Conservation (phyloP, 352 stramenopile species). For the Nothophytophthora sp. region DNA sequence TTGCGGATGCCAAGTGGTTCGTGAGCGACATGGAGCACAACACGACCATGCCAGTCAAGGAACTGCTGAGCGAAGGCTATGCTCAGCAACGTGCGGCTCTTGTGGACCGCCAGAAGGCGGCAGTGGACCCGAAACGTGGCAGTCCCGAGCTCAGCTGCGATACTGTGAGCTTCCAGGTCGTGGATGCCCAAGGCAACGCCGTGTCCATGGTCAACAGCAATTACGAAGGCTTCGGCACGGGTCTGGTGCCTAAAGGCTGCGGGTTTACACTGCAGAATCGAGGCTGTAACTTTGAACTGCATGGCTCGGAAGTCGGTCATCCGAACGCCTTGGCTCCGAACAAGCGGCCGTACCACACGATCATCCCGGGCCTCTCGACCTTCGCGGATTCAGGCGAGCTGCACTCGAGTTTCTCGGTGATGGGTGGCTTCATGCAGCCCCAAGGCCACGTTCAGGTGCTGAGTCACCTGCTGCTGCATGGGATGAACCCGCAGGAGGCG, state of each 20-base stretch:
- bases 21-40: constrained; percentile 81
- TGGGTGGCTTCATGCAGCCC: constrained; percentile 96
- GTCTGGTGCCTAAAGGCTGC: constrained; percentile 91
- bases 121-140: constrained; percentile 56
- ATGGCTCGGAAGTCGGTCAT: constrained; percentile 64
- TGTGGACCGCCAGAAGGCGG: constrained; percentile 42
- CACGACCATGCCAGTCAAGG: constrained; percentile 45
- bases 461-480: constrained; percentile 85
- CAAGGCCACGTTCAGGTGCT: constrained; percentile 97
- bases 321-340: constrained; percentile 90
- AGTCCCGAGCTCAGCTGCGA: constrained; percentile 76
- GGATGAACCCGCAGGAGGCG: constrained; percentile 87
- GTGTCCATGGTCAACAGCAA: constrained; percentile 99
- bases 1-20: constrained; percentile 90
- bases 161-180: constrained; percentile 97
- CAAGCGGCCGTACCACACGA: constrained; percentile 98
- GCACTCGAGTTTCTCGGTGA: constrained; percentile 92
- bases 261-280: constrained; percentile 98
- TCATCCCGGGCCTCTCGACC: constrained; percentile 96
- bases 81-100: constrained; percentile 51
- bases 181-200: constrained; percentile 94
- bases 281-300: constrained; percentile 93
- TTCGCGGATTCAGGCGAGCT: constrained; percentile 85
- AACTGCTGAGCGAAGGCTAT: constrained; percentile 84
- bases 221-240: constrained; percentile 97